Conservation (phyloP, 164 flowering plant species). For the Nymphaea thermarum region DNA sequence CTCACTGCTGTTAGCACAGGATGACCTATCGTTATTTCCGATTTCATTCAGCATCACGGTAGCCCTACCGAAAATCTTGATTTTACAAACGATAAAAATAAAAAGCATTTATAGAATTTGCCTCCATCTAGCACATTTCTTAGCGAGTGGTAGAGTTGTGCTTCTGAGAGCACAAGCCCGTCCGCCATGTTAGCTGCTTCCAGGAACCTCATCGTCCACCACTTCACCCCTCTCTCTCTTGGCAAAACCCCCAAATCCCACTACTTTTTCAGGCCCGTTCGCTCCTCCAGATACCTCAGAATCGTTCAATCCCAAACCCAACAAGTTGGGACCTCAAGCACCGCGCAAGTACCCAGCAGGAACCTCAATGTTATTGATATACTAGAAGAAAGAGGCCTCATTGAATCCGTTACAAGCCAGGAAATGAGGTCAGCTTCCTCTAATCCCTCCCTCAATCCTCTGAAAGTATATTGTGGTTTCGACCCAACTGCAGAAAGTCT, state of each 20-base stretch:
- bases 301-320: neutral
- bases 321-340: neutral
- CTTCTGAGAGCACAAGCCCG: neutral
- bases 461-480: constrained; percentile 73
- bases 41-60: too few species aligned
- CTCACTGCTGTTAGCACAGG: too few species aligned
- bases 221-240: neutral
- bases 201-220: neutral
- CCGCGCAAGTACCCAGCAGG: neutral
- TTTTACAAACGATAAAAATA: too few species aligned
- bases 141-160: neutral
- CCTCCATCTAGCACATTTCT: too few species aligned
- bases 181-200: neutral
- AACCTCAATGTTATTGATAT: constrained; percentile 38
- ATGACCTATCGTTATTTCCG: too few species aligned
- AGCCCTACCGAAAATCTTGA: too few species aligned
- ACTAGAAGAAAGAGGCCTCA: constrained; percentile 57
- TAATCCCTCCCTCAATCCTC: constrained; percentile 8
- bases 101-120: too few species aligned
- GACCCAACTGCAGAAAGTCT: constrained; percentile 80
- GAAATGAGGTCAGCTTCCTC: constrained; percentile 32
- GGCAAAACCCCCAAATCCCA: neutral
- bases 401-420: constrained; percentile 62
- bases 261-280: neutral
- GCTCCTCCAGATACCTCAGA: neutral